Percentiles rank a stretch among this genome's conserved stretches.
phyloP scores from a whole-genome alignment of 1,284 basidiomycete species.

The Cutaneotrichosporon sp. region DNA sequence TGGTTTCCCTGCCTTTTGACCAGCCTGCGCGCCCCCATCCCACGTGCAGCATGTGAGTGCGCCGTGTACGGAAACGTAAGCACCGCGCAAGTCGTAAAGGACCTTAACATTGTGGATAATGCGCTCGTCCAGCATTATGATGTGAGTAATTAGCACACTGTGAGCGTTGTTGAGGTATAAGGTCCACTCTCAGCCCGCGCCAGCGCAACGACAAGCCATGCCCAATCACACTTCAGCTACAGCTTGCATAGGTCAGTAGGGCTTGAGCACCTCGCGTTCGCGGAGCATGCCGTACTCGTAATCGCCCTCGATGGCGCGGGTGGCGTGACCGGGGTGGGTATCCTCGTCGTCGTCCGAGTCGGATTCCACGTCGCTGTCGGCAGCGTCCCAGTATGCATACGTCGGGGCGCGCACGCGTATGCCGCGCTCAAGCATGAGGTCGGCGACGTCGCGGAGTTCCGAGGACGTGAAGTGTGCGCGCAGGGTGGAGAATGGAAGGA shows the following conservation, averaged over 20 bases:
- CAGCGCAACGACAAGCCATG: too few relatives aligned
- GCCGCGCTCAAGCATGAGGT: conserved; percentile 76
- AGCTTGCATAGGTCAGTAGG: conserved; percentile 23
- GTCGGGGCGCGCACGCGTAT: conserved; percentile 64
- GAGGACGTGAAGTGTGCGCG: conserved; percentile 60
- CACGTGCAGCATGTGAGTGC: too few relatives aligned
- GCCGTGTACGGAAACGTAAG: too few relatives aligned
- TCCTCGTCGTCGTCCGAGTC: conserved; percentile 38
- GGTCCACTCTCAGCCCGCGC: too few relatives aligned
- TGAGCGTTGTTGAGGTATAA: too few relatives aligned
- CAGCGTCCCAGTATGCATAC: conserved; percentile 55
- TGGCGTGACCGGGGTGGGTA: background rate
- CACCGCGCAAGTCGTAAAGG: too few relatives aligned
- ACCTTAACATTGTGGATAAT: too few relatives aligned
- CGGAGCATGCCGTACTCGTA: conserved; percentile 39
- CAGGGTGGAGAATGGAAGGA: conserved; percentile 71
- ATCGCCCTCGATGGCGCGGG: conserved; percentile 12
- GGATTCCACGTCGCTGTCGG: conserved; percentile 27
- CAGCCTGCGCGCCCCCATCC: too few relatives aligned
- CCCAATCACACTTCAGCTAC: too few relatives aligned
- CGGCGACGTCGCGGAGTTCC: conserved; percentile 65
- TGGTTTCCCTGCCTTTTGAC: too few relatives aligned
- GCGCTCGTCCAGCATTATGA: too few relatives aligned
- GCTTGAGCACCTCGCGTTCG: conserved; percentile 36
- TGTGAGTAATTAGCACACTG: too few relatives aligned